phyloP scores from a whole-genome alignment of 2,329 filamentous ascomycete species.

The Lasiodiplodia hormozganensis region DNA sequence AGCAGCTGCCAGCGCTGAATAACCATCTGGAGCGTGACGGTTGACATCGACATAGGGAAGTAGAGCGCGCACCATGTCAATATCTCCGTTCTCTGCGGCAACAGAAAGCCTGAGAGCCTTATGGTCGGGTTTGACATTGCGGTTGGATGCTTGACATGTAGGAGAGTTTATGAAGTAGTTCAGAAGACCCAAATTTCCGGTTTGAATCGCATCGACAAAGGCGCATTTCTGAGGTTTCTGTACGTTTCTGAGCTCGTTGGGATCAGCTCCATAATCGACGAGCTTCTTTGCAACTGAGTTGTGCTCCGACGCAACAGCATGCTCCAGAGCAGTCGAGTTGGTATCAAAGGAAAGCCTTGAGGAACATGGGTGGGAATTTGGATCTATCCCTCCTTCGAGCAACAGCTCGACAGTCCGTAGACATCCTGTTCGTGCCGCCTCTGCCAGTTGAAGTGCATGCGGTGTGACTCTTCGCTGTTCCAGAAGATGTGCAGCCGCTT shows the following conservation, averaged over 20 bases:
- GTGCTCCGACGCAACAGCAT: fast-evolving
- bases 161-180: background rate
- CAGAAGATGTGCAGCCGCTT: too few relatives aligned
- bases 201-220: background rate
- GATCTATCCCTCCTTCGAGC: too few relatives aligned
- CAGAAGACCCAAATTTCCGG: background rate
- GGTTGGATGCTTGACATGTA: background rate
- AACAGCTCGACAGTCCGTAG: too few relatives aligned
- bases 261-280: background rate
- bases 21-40: background rate
- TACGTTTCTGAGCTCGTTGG: too few relatives aligned
- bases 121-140: background rate
- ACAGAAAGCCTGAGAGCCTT: background rate
- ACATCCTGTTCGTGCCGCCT: too few relatives aligned
- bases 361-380: too few relatives aligned
- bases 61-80: background rate
- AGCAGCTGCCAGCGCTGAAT: background rate
- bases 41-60: background rate
- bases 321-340: too few relatives aligned
- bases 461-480: too few relatives aligned
- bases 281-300: background rate
- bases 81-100: too few relatives aligned
- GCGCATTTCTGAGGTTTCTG: too few relatives aligned
- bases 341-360: too few relatives aligned
- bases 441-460: too few relatives aligned